Conservation (phyloP, 2,329 filamentous ascomycete species). For the Neofusicoccum ribis region DNA sequence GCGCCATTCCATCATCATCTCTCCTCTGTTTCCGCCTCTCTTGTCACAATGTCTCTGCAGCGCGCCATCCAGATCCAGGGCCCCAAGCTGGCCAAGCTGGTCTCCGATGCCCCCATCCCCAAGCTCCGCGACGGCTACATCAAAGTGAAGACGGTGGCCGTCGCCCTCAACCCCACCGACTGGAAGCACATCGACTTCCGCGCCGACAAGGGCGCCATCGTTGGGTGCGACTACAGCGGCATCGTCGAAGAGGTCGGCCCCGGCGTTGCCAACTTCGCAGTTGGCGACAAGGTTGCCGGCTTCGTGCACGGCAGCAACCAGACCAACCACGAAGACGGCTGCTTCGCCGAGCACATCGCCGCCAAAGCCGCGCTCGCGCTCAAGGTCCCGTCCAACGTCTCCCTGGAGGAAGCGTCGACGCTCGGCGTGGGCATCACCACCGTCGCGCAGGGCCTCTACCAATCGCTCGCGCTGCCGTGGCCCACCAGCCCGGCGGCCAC, state of each 20-base stretch:
- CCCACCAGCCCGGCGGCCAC: conserved; percentile 37
- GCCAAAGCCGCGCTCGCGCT: conserved; percentile 53
- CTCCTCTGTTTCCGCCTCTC: not conserved
- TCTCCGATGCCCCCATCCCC: conserved; percentile 29
- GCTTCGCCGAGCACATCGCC: conserved; percentile 56
- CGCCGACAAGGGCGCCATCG: conserved; percentile 39
- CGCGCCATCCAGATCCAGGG: conserved; percentile 2
- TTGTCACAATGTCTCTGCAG: too few relatives aligned
- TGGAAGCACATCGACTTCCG: conserved; percentile 49
- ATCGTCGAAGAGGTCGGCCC: conserved; percentile 53
- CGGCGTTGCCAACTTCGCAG: conserved; percentile 50
- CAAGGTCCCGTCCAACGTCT: conserved; percentile 49
- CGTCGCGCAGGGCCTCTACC: conserved; percentile 51
- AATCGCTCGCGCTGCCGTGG: conserved; percentile 38
- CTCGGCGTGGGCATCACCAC: conserved; percentile 54
- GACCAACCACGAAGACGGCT: conserved; percentile 50
- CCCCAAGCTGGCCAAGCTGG: not conserved
- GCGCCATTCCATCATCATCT: too few relatives aligned
- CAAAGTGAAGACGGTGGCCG: conserved; percentile 28
- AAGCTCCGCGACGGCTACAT: conserved; percentile 18
- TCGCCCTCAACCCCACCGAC: conserved; percentile 56
- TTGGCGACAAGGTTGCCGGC: conserved; percentile 55
- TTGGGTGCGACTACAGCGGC: conserved; percentile 57
- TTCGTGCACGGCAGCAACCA: conserved; percentile 48
- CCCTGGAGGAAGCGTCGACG: conserved; percentile 55